Evolutionary conservation across 805 yeast species (phyloP), one percentile per base, ranked within the genome.

Genomic region (Wickerhamiella parazyma): DNA sequence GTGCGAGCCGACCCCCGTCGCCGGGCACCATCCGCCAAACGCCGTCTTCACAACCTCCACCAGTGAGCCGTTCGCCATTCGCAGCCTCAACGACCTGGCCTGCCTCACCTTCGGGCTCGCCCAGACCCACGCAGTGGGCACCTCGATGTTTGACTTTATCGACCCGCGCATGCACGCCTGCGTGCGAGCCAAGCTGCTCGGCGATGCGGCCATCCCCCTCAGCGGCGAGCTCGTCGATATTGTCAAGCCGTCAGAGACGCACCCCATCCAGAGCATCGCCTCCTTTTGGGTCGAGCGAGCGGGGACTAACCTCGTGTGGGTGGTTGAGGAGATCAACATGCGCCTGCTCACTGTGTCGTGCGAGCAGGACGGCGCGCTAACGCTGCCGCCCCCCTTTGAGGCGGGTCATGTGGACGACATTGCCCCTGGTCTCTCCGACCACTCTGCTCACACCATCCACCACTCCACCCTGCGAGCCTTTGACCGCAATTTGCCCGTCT

Each of bases 1-100:
- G 39, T 31, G 51, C 49, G 46, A 72, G 76, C 10, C 76, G 72
- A 83, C 64, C 58, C 79, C 29, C 63, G 76, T 48, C 70, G 84
- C 51, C 26, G 54, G 56, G 17, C 46, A 71, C 86, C 0, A 77
- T 81, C 2, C 85, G 81, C 52, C 78, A 1, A 91, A 84, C 55
- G 91, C 95, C 0, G 78, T 86, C 10, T 78, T 87, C 58, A 84
- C 95, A 0, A 82, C 93, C 39, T 76, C 75, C 2, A 64, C 72
- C 19, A 74, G 71, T 11, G 70, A 72, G 38, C 96, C 96, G 0
- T 87, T 91, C 87, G 63, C 67, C 21, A 71, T 87, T 40, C 75
- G 74, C 54, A 87, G 93, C 6, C 85, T 93, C 12, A 87, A 89
- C 57, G 96, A 87, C 61, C 66, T 86, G 50, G 94, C 95, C 0